Evolutionary conservation across 2,329 filamentous ascomycete species (phyloP).

Genomic region (Aspergillus glaucus): DNA sequence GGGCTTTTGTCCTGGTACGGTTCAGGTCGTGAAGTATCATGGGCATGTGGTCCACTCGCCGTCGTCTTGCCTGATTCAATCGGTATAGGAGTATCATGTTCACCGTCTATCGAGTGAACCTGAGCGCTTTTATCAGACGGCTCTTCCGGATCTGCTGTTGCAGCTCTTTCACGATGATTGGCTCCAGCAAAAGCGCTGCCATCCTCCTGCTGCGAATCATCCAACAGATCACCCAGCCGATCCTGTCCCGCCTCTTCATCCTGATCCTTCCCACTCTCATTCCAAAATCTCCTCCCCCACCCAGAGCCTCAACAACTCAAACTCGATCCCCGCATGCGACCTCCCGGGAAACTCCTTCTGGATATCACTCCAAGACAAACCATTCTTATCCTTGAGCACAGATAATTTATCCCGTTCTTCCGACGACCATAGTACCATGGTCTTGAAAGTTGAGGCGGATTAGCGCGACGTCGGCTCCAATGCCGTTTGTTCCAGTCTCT

Average conservation of each 20-base stretch:
- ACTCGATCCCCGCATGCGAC: constrained; percentile 26
- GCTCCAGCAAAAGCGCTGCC: no score
- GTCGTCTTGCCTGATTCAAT: background rate
- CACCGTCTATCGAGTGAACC: no score
- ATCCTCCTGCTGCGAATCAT: no score
- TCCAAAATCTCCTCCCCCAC: constrained; percentile 15
- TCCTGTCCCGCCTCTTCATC: background rate
- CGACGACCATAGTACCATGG: constrained; percentile 29
- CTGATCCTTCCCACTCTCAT: constrained; percentile 1
- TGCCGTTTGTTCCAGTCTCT: constrained; percentile 22
- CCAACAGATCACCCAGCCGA: background rate
- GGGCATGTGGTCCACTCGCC: background rate
- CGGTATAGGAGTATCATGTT: no score
- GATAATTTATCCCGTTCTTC: constrained; percentile 21
- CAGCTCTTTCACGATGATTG: no score
- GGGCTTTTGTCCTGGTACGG: background rate
- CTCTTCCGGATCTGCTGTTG: no score
- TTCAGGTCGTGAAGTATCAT: background rate
- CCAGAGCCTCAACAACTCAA: constrained; percentile 28
- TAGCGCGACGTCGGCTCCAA: constrained; percentile 21
- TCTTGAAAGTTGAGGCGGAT: constrained; percentile 19
- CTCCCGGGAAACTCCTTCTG: constrained; percentile 22
- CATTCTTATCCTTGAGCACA: constrained; percentile 18
- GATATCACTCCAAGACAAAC: constrained; percentile 26
- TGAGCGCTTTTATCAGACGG: no score